Conservation (phyloP, 1,284 basidiomycete genomes). For the Trametes sp. region DNA sequence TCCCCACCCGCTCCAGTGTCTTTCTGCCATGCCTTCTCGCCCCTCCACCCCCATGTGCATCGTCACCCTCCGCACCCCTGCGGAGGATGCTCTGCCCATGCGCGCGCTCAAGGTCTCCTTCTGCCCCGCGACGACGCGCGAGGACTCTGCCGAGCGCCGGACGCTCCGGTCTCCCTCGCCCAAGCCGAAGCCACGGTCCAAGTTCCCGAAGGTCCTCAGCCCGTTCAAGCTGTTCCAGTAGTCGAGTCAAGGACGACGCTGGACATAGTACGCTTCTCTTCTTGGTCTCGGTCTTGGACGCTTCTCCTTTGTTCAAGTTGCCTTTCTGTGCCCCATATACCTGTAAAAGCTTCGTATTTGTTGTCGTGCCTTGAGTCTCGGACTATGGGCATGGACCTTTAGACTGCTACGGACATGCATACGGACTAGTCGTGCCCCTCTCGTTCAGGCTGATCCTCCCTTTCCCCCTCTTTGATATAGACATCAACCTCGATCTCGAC, state of each 20-base stretch:
- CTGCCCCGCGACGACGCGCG: conserved; percentile 15
- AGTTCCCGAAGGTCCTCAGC: conserved; percentile 2
- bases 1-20: neutral
- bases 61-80: conserved; percentile 12
- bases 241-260: neutral
- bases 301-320: neutral
- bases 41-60: conserved; percentile 2
- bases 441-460: neutral
- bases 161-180: conserved; percentile 4
- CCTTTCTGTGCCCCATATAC: neutral
- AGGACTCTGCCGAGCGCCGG: conserved; percentile 10
- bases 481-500: neutral
- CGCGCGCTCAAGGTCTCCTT: conserved; percentile 12
- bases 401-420: neutral
- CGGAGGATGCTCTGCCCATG: conserved; percentile 4
- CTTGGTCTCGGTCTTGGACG: neutral
- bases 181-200: neutral
- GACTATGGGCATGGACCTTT: neutral
- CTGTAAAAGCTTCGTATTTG: neutral
- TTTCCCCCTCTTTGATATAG: neutral
- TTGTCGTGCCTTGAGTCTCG: too few relatives aligned
- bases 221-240: conserved; percentile 10
- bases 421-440: too few relatives aligned
- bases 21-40: conserved; percentile 2
- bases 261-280: neutral